Base-by-base conservation (phyloP, 345 rosid genomes). In the Carallia brachiata region DNA sequence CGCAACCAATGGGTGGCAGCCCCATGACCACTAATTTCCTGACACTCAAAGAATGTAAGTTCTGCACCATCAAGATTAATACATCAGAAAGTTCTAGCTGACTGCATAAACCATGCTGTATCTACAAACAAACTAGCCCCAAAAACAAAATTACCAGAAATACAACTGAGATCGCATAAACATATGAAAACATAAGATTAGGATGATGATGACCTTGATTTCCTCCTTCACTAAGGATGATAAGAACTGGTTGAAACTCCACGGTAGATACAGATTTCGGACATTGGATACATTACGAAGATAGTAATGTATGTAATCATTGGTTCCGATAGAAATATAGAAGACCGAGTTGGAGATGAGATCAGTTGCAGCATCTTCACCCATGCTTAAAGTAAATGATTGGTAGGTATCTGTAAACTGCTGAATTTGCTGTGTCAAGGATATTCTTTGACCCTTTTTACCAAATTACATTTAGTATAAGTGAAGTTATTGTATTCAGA, bases 281-380 rank as follows among this genome's bases (percentile, higher is more conserved):
- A 88, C 91, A 75, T 78, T 77, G 23, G 98, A 90, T 64, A 79
- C 82, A 64, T 94, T 90, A 8, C 80, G 87, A 63, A 94, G 75
- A 74, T 91, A 94, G 88, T 89, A 91, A 75, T 91, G 98, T 70
- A 94, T 91, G 72, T 88, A 91, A 68, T 94, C 98, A 36, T 94
- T 94, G 80, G 86, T 82, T 58, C 98, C 97, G 50, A 91, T 84
- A 0, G 97, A 94, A 63, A 94, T 53, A 74, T 90, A 91, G 50
- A 91, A 71, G 62, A 91, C 88, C 0, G 98, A 91, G 28, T 75
- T 82, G 0, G 91, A 88, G 77, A 94, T 79, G 36, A 85, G 80
- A 70, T 80, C 77, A 12, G 73, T 71, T 0, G 96, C 73, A 40
- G 81, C 75, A 23, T 82, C 78, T 83, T 91, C 92, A 8, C 97